Percentiles rank a stretch among this genome's conserved stretches.
These are phyloP conservation scores for Nematocida displodere DNA, from an alignment of 371 early-diverging fungal species.

Conservation along the genomic window DNA sequence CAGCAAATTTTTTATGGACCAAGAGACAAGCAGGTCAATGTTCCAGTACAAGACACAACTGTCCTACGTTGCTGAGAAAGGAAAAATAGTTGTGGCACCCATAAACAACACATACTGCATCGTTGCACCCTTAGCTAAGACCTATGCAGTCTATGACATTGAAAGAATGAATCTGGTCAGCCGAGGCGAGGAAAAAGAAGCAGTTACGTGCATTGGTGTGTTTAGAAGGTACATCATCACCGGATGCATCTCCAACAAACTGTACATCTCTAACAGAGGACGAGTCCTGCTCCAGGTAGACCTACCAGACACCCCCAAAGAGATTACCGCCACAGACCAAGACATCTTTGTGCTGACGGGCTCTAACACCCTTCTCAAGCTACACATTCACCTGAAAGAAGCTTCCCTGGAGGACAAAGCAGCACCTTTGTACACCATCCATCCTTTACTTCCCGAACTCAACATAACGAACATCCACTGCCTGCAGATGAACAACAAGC, in stretches of 20 bases:
- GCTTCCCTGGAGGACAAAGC: neutral
- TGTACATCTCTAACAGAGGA: slow-evolving; percentile 32
- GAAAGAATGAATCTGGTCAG: slow-evolving; percentile 9
- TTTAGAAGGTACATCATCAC: slow-evolving; percentile 26
- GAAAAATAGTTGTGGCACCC: slow-evolving; percentile 8
- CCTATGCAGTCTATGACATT: slow-evolving; percentile 24
- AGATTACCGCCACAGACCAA: neutral
- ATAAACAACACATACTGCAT: slow-evolving; percentile 38
- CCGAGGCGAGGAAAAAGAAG: slow-evolving; percentile 1
- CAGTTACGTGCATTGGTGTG: neutral
- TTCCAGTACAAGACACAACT: slow-evolving; percentile 32
- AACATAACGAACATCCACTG: neutral
- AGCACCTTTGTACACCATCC: too few relatives aligned
- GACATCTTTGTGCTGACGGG: neutral
- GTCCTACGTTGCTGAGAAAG: slow-evolving; percentile 10
- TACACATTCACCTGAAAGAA: neutral
- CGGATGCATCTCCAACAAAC: neutral
- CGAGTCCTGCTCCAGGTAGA: neutral
- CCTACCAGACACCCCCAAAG: neutral
- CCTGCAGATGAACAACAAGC: slow-evolving; percentile 7
- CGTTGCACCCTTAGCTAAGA: slow-evolving; percentile 12
- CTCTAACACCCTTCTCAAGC: neutral
- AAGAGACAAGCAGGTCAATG: slow-evolving; percentile 4
- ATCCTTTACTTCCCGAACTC: too few relatives aligned
- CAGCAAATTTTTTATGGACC: slow-evolving; percentile 42